Conservation (phyloP, 345 rosid species). For the Brassica incana region DNA sequence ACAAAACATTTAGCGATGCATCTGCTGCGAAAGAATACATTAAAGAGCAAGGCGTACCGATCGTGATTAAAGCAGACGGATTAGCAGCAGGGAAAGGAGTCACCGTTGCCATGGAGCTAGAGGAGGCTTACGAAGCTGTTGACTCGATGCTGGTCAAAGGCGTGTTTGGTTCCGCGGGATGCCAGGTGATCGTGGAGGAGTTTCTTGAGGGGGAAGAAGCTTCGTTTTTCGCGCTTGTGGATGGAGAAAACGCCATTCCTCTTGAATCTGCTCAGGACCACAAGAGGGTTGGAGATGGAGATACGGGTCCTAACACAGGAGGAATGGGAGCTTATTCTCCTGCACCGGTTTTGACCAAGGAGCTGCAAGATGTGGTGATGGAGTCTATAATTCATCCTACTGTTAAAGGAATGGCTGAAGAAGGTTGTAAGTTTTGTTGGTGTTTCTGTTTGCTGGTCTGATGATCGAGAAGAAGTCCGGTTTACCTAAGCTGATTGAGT, state of each 20-base stretch:
- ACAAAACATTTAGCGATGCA: constrained; percentile 64
- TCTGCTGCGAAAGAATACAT: constrained; percentile 70
- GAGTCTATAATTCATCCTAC: constrained; percentile 82
- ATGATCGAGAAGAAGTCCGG: constrained; percentile 94
- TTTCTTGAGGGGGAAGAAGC: constrained; percentile 95
- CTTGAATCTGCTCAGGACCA: constrained; percentile 96
- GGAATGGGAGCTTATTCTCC: constrained; percentile 99
- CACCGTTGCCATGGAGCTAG: constrained; percentile 70
- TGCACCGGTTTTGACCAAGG: constrained; percentile 76
- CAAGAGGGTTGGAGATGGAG: constrained; percentile 97
- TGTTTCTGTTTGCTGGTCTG: constrained; percentile 85
- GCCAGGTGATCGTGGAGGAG: constrained; percentile 73
- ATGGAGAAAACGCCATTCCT: constrained; percentile 91
- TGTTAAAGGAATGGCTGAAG: constrained; percentile 87
- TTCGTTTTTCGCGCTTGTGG: constrained; percentile 88
- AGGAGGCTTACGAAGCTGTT: constrained; percentile 85
- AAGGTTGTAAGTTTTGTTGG: constrained; percentile 94
- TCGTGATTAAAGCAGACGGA: constrained; percentile 92
- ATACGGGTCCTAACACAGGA: constrained; percentile 93
- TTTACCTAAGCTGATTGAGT: constrained; percentile 94
- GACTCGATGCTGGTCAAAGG: constrained; percentile 83
- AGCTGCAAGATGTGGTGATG: constrained; percentile 73
- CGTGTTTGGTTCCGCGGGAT: constrained; percentile 85
- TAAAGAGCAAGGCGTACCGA: constrained; percentile 76
- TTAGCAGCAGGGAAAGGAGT: constrained; percentile 99